Evolutionary conservation across 768 basidiomycete species (phyloP).

Genomic region (Tephrocybe sp.): DNA sequence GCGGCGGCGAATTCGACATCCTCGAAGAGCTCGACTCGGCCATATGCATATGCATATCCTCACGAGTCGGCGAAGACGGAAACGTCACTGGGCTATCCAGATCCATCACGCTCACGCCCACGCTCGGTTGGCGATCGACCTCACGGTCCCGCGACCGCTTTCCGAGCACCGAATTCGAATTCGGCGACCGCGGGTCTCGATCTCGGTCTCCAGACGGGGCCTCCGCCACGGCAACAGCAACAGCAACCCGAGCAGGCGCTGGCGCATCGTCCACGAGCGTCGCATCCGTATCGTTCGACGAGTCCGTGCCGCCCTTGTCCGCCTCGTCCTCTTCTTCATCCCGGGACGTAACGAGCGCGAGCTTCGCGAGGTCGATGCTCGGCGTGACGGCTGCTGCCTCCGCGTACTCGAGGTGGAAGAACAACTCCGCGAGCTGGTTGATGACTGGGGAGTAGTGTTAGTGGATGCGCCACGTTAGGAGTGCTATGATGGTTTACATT

Average conservation of each 20-base stretch:
- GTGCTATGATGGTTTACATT: conserved; percentile 53
- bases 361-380: conserved; percentile 82
- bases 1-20: conserved; percentile 25
- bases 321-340: conserved; percentile 86
- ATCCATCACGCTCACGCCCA: conserved; percentile 57
- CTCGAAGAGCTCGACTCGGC: conserved; percentile 22
- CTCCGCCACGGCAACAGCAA: conserved; percentile 21
- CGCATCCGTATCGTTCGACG: conserved; percentile 85
- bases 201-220: too few species aligned
- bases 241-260: conserved; percentile 32
- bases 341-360: conserved; percentile 86
- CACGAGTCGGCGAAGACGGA: conserved; percentile 32
- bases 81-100: conserved; percentile 42
- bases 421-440: conserved; percentile 73
- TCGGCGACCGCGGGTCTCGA: conserved; percentile 23
- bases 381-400: conserved; percentile 73
- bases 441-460: conserved; percentile 54
- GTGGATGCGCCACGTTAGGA: conserved; percentile 5
- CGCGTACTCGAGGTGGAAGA: conserved; percentile 69
- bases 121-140: conserved; percentile 28
- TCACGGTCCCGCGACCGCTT: conserved; percentile 59
- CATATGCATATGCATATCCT: conserved; percentile 30
- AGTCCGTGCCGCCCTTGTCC: conserved; percentile 70
- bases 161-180: conserved; percentile 57
- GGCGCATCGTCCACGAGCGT: conserved; percentile 80